A percentile compares a stretch with the other conserved stretches of the same genome.
Conservation (phyloP, 2,329 filamentous ascomycete species). For the Sarocladiaceae sp. region DNA sequence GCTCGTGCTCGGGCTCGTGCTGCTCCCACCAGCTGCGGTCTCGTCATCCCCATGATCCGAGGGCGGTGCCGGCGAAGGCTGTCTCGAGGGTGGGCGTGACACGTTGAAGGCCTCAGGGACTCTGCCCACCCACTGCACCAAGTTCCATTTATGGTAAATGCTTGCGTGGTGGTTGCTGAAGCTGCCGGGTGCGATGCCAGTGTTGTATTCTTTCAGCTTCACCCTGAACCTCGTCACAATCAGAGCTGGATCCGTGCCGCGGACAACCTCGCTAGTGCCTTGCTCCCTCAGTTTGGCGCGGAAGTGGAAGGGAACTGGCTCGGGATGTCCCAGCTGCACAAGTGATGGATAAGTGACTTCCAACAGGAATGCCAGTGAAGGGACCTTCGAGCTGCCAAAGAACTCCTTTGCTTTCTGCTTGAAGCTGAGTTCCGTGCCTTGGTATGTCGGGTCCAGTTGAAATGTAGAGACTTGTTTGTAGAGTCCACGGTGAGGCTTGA, state of each 20-base stretch:
- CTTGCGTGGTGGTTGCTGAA: neutral
- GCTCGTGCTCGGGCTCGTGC: no score
- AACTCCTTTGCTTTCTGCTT: conserved; percentile 25
- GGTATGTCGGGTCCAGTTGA: conserved; percentile 25
- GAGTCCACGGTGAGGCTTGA: neutral
- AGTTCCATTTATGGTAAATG: neutral
- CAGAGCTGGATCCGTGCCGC: conserved; percentile 13
- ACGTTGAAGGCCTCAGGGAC: conserved; percentile 13
- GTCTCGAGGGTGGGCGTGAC: neutral
- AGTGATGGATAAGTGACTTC: conserved; percentile 17
- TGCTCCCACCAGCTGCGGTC: neutral
- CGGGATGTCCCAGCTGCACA: conserved; percentile 19
- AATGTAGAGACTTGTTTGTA: conserved; percentile 14
- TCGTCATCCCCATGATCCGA: neutral
- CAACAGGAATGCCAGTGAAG: conserved; percentile 18
- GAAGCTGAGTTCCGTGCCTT: conserved; percentile 21
- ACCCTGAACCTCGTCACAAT: conserved; percentile 14
- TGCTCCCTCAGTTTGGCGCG: conserved; percentile 10
- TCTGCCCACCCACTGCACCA: conserved; percentile 14
- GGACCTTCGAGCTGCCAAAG: conserved; percentile 27
- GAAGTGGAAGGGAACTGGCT: conserved; percentile 17
- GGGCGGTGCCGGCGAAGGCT: neutral
- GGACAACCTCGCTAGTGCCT: conserved; percentile 15
- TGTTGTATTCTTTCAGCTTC: conserved; percentile 13
- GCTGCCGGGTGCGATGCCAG: conserved; percentile 13